phyloP scores from a whole-genome alignment of 371 early-diverging fungal species.

The Sanchytrium tribonematis region DNA sequence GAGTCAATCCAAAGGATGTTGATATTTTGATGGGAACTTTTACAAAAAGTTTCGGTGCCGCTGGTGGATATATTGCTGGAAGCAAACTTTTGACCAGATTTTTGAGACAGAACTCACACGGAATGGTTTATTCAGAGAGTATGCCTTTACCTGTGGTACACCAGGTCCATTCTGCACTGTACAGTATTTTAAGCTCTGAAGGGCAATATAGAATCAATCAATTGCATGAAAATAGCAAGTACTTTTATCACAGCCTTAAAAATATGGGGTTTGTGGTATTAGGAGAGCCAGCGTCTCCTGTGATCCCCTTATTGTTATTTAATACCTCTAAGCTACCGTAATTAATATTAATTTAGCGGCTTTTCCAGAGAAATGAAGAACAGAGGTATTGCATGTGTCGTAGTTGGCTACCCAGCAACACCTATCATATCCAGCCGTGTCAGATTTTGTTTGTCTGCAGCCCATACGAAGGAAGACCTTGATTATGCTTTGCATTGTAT shows the following conservation, averaged over 20 bases:
- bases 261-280: constrained; percentile 82
- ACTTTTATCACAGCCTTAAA: constrained; percentile 50
- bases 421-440: constrained; percentile 89
- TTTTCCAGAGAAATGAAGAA: constrained; percentile 49
- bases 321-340: constrained; percentile 94
- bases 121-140: constrained; percentile 71
- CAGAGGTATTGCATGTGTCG: constrained; percentile 84
- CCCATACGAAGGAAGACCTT: constrained; percentile 88
- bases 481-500: constrained; percentile 22
- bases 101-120: constrained; percentile 48
- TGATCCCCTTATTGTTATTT: constrained; percentile 85
- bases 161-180: constrained; percentile 63
- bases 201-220: constrained; percentile 52
- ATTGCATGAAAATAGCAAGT: constrained; percentile 60
- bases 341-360: constrained; percentile 23
- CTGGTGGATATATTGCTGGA: constrained; percentile 92
- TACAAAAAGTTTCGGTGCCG: constrained; percentile 97
- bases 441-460: constrained; percentile 83
- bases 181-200: constrained; percentile 16
- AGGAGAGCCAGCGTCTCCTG: constrained; percentile 76
- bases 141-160: constrained; percentile 68
- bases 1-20: constrained; percentile 59
- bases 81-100: constrained; percentile 43
- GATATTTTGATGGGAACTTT: constrained; percentile 99
- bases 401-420: constrained; percentile 94